Base-by-base conservation (phyloP, 83 land plant species). In the Isoetes engelmannii region DNA sequence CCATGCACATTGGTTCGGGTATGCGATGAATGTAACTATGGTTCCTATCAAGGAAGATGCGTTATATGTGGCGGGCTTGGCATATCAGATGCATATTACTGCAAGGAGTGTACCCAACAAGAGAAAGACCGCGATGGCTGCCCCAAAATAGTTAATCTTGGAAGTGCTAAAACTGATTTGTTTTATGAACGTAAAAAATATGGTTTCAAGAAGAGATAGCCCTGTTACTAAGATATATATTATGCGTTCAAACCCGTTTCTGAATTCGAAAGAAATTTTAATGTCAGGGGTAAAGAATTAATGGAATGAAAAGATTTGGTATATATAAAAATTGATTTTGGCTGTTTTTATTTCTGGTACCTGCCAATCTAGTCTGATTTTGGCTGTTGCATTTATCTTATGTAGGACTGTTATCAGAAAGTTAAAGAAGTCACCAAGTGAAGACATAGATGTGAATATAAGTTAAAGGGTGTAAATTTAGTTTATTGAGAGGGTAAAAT, bases 31-130 rank as follows among this genome's bases (percentile, higher is more conserved):
- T 86, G 89, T 74, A 86, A 86, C 77, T 86, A 86, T 43, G 89
- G 89, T 3, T 86, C 89, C 4, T 84, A 78, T 63, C 89, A 86
- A 60, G 89, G 89, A 28, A 51, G 88, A 51, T 86, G 89, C 49
- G 89, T 86, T 20, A 84, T 86, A 4, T 86, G 89, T 62, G 89
- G 89, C 41, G 89, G 89, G 7, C 49, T 79, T 28, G 89, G 89
- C 7, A 86, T 86, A 42, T 86, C 89, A 5, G 88, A 86, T 56
- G 89, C 89, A 0, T 86, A 86, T 58, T 86, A 86, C 71, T 86
- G 89, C 84, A 86, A 86, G 67, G 89, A 86, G 65, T 86, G 89
- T 63, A 86, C 89, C 5, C 89, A 86, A 70, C 88, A 86, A 74
- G 89, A 84, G 85, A 86, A 86, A 55, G 84, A 86, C 68, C 62